A percentile compares a stretch with the other conserved stretches of the same genome.
Evolutionary conservation across 1,139 yeast species (phyloP).

Genomic region (Nakaseomyces bracarensis): DNA sequence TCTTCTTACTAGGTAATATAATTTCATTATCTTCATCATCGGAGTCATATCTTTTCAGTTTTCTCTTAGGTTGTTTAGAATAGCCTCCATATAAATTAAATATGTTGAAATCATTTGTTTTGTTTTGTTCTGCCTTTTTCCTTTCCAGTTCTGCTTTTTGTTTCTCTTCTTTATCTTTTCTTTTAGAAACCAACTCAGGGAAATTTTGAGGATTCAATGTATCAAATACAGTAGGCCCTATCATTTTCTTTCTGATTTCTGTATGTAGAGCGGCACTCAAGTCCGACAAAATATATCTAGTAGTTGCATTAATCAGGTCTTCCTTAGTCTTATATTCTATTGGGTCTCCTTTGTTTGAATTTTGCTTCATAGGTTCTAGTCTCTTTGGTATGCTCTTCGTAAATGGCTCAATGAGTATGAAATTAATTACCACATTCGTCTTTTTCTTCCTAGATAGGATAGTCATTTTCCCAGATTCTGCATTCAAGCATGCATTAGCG

Average conservation of each 20-base stretch:
- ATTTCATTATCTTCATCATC: conserved; percentile 14
- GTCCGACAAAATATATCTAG: conserved; percentile 52
- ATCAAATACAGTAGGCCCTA: conserved; percentile 64
- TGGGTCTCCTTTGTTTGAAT: conserved; percentile 3
- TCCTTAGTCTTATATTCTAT: conserved; percentile 18
- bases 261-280: conserved; percentile 54
- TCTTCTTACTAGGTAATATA: conserved; percentile 13
- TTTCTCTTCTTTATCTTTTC: conserved; percentile 31
- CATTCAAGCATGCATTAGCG: conserved; percentile 56
- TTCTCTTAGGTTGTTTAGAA: conserved; percentile 16
- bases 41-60: conserved; percentile 17
- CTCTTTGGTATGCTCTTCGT: background rate
- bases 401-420: conserved; percentile 20
- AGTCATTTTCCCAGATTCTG: conserved; percentile 51
- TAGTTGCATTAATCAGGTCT: conserved; percentile 47
- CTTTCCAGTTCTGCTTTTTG: conserved; percentile 23
- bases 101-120: conserved; percentile 25
- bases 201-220: conserved; percentile 53
- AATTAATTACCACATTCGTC: conserved; percentile 21
- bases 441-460: conserved; percentile 24
- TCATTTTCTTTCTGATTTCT: conserved; percentile 66
- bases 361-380: conserved; percentile 5
- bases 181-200: conserved; percentile 44
- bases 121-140: conserved; percentile 21
- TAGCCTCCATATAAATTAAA: conserved; percentile 28